Percentiles rank a stretch among this genome's conserved stretches.
Conservation (phyloP, 2,329 filamentous ascomycete genomes). For the Colletotrichum eleusines region DNA sequence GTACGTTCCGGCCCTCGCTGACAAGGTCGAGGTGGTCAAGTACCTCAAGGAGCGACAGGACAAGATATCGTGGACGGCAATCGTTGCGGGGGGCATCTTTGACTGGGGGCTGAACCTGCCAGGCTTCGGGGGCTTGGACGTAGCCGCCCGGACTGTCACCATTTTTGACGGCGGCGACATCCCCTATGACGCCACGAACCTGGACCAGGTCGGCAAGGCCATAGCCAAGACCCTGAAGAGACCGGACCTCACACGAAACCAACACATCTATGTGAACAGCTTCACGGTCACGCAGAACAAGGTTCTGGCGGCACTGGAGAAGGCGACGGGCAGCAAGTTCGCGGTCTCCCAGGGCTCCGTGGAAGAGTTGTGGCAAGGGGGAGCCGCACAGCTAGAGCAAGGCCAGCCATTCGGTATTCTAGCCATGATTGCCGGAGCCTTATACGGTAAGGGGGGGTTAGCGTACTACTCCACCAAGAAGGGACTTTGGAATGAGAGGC, state of each 20-base stretch:
- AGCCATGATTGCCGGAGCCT: conserved; percentile 11
- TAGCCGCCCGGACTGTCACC: conserved; percentile 13
- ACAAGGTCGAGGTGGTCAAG: not conserved
- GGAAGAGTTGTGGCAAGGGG: not conserved
- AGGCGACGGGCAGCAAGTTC: conserved; percentile 64
- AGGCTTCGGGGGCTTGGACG: conserved; percentile 18
- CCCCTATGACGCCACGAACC: conserved; percentile 7
- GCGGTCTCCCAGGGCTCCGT: conserved; percentile 52
- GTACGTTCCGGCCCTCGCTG: not conserved
- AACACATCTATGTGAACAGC: conserved; percentile 5
- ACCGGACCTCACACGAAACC: not conserved
- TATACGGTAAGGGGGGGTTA: conserved; percentile 6
- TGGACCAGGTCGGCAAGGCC: conserved; percentile 12
- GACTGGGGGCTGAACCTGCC: conserved; percentile 11
- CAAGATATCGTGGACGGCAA: conserved; percentile 5
- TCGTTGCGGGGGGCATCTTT: conserved; percentile 9
- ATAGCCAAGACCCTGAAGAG: not conserved
- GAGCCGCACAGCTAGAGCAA: not conserved
- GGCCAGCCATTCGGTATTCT: conserved; percentile 7
- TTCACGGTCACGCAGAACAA: conserved; percentile 70
- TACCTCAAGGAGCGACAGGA: conserved; percentile 7
- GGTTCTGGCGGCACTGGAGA: conserved; percentile 65
- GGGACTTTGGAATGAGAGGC: conserved; percentile 5
- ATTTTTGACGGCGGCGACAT: conserved; percentile 21
- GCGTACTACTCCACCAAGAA: not conserved